A percentile compares a stretch with the other conserved stretches of the same genome.
phyloP scores from a whole-genome alignment of 2,329 filamentous ascomycete species.

The Aspergillus amoenus region DNA sequence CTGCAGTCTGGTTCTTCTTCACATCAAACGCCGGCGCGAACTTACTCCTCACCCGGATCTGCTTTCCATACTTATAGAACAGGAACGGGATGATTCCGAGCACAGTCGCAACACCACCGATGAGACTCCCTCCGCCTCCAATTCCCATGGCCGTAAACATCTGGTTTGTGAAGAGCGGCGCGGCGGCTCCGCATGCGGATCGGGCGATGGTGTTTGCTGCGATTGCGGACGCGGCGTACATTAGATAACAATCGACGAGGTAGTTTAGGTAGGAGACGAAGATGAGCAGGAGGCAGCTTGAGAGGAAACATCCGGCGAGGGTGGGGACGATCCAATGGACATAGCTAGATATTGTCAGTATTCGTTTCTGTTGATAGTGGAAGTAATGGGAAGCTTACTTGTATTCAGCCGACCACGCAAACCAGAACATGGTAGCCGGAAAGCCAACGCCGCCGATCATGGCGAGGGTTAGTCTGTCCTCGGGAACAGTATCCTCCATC shows the following conservation, averaged over 20 bases:
- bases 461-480: conserved; percentile 27
- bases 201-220: conserved; percentile 44
- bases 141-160: conserved; percentile 46
- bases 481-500: conserved; percentile 25
- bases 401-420: conserved; percentile 26
- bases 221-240: conserved; percentile 36
- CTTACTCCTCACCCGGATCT: conserved; percentile 36
- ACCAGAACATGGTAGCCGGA: conserved; percentile 32
- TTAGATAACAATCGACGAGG: conserved; percentile 37
- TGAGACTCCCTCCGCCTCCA: conserved; percentile 39
- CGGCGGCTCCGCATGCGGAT: conserved; percentile 42
- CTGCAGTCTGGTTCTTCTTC: background rate
- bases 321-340: conserved; percentile 33
- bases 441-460: conserved; percentile 28
- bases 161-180: conserved; percentile 43
- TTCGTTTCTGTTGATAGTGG: too few species aligned
- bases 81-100: conserved; percentile 35
- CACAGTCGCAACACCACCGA: conserved; percentile 35
- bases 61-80: conserved; percentile 38
- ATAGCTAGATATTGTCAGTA: too few species aligned
- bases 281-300: conserved; percentile 35
- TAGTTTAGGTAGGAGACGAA: conserved; percentile 37
- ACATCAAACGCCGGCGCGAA: conserved; percentile 22
- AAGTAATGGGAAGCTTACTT: background rate
- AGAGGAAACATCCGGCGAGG: conserved; percentile 30